These are phyloP conservation scores for Arthrinium phaeospermum DNA, from an alignment of 2,329 filamentous ascomycete species.

Conservation along the genomic window DNA sequence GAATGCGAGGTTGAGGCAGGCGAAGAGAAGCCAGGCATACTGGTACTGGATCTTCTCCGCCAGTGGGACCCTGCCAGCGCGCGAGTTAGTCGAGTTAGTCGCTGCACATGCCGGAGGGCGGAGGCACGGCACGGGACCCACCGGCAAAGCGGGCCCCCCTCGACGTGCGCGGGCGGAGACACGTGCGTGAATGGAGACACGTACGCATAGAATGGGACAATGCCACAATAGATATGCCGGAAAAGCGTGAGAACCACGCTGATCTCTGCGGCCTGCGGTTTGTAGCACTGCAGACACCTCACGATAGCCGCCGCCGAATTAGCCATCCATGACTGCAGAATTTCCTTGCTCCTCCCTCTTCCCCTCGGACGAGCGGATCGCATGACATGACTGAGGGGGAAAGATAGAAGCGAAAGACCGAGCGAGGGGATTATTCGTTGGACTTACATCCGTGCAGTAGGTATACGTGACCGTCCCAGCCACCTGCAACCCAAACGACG, in stretches of 20 bases:
- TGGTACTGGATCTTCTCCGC: constrained; percentile 35
- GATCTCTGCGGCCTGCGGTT: constrained; percentile 42
- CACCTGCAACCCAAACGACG: constrained; percentile 42
- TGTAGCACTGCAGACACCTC: constrained; percentile 33
- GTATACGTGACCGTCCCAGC: constrained; percentile 42
- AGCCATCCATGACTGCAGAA: too few relatives aligned
- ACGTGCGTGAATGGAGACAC: neutral
- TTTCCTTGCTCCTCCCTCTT: too few relatives aligned
- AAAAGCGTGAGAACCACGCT: constrained; percentile 40
- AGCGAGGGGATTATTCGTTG: neutral
- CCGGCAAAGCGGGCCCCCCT: too few relatives aligned
- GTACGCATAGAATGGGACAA: constrained; percentile 40
- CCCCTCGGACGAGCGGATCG: too few relatives aligned
- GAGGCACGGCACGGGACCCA: neutral
- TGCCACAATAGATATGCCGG: constrained; percentile 40
- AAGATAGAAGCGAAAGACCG: neutral
- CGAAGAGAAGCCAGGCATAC: constrained; percentile 38
- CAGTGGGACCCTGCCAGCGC: constrained; percentile 30
- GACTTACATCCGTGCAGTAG: constrained; percentile 38
- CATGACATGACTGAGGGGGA: too few relatives aligned
- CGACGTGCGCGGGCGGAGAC: too few relatives aligned
- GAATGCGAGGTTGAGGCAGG: constrained; percentile 34
- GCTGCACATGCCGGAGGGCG: neutral
- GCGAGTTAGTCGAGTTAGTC: neutral
- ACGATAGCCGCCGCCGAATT: too few relatives aligned